A percentile compares a stretch with the other conserved stretches of the same genome.
These are phyloP conservation scores for Globisporangium lucens DNA, from an alignment of 352 stramenopile species.

Conservation along the genomic window DNA sequence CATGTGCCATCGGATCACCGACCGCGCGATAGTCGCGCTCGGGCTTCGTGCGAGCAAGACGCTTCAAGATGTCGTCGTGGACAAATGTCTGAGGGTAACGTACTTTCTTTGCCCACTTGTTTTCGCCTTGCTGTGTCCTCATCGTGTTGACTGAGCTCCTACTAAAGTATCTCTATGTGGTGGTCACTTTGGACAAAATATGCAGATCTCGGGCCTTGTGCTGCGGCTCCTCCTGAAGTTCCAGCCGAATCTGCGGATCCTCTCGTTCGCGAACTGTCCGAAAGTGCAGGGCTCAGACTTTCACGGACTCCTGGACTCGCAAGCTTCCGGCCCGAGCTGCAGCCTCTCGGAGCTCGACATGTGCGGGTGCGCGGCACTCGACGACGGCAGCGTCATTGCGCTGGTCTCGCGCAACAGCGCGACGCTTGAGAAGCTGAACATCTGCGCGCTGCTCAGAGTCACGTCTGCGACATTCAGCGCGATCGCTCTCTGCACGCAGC, in stretches of 20 bases:
- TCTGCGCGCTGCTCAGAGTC: constrained; percentile 59
- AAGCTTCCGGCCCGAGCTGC: constrained; percentile 17
- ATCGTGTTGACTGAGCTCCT: background rate
- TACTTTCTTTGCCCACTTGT: background rate
- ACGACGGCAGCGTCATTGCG: constrained; percentile 39
- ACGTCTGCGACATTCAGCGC: constrained; percentile 52
- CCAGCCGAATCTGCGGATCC: constrained; percentile 36
- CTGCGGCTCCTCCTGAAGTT: constrained; percentile 53
- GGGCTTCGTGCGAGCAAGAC: constrained; percentile 36
- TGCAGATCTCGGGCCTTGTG: constrained; percentile 53
- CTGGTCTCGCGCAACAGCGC: constrained; percentile 51
- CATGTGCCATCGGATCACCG: constrained; percentile 79
- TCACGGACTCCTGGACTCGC: constrained; percentile 15
- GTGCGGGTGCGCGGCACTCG: constrained; percentile 46
- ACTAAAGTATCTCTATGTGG: background rate
- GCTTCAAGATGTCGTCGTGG: constrained; percentile 35
- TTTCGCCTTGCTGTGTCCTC: background rate
- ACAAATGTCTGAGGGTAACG: constrained; percentile 65
- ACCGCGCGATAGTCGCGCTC: constrained; percentile 57
- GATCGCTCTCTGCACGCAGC: constrained; percentile 43
- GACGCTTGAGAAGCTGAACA: constrained; percentile 48
- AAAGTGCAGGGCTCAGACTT: constrained; percentile 57
- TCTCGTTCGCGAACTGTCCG: constrained; percentile 69
- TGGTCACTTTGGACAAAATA: background rate
- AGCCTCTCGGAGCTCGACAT: constrained; percentile 40